Base-by-base conservation (phyloP, 192 early-diverging fungal species). In the Entomortierella parvispora region DNA sequence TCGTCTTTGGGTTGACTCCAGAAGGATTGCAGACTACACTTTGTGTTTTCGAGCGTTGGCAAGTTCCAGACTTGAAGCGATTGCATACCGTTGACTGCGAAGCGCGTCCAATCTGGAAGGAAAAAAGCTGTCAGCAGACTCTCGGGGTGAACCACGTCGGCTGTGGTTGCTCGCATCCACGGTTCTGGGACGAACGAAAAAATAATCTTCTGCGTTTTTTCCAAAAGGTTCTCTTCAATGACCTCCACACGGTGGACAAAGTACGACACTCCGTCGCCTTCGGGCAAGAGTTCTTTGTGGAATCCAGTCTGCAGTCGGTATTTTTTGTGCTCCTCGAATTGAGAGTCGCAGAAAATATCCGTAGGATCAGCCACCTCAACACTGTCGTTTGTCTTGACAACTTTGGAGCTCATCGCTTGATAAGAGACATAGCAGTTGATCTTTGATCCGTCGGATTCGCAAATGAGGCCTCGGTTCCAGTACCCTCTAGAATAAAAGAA, bases 151-250 rank as follows among this genome's bases (percentile, higher is more conserved):
- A 50, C 60, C 4, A 68, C 64, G 6, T 77, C 74, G 8, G 17
- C 46, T 8, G 74, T 77, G 31, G 65, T 68, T 17, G 62, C 61
- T 9, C 74, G 74, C 74, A 77, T 77, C 74, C 74, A 77, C 3
- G 74, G 74, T 42, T 77, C 74, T 1, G 74, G 74, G 14, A 77
- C 59, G 14, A 77, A 77, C 4, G 74, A 77, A 47, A 77, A 77
- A 1, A 77, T 58, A 9, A 77, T 26, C 3, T 40, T 40, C 23
- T 58, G 46, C 1, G 74, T 58, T 22, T 26, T 68, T 0, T 54
- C 26, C n/a, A n/a, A 25, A 10, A 64, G 4, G 33, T 77, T 46
- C 23, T 77, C 65, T 26, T 64, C 55, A 15, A 63, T 43, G 18
- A 77, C 49, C 17, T 68, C 66, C 25, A 77, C 74, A 46, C 74